Evolutionary conservation across 306 rosid genomes (phyloP), one percentile per base, ranked within the genome.

Genomic region (Glycine soja): DNA sequence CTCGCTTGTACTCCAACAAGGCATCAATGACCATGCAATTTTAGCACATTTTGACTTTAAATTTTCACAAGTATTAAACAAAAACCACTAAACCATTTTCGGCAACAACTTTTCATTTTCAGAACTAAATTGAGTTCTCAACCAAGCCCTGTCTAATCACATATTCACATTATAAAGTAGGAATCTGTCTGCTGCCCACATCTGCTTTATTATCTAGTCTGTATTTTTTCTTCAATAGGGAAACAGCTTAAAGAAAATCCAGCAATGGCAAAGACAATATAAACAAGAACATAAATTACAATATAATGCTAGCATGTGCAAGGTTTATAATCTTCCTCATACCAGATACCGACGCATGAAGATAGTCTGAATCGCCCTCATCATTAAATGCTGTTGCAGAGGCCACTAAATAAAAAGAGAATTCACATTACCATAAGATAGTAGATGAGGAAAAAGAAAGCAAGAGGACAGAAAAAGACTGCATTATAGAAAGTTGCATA

Each of bases 321-420:
- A 76, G 70, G 64, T 78, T 47, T 46, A 50, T 56, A 83, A 77
- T 81, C 68, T 66, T 68, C 88, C 45, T 76, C 86, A 32, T 89
- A 95, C 99, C 99, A 77, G 95, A 87, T 73, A 91, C 81, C 47
- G 99, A 95, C 85, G 97, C 88, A 65, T 88, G 97, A 88, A 90
- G 89, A 87, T 89, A 91, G 82, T 89, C 89, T 36, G 84, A 75
- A 43, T 93, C 97, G 0, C 71, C 89, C 72, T 89, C 93, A 43
- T 91, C 97, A 59, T 92, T 92, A 74, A 83, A 88, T 74, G 94
- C 97, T 63, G 94, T 87, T 70, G 94, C 90, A 74, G 97, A 89
- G 77, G 99, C 97, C 71, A 83, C 99, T 93, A 78, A 66, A 89
- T 43, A 75, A 74, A 62, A 72, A 65, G 15, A 81, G 72, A 74